Conservation (phyloP, 2,329 filamentous ascomycete genomes). For the Leptographium radiaticola region DNA sequence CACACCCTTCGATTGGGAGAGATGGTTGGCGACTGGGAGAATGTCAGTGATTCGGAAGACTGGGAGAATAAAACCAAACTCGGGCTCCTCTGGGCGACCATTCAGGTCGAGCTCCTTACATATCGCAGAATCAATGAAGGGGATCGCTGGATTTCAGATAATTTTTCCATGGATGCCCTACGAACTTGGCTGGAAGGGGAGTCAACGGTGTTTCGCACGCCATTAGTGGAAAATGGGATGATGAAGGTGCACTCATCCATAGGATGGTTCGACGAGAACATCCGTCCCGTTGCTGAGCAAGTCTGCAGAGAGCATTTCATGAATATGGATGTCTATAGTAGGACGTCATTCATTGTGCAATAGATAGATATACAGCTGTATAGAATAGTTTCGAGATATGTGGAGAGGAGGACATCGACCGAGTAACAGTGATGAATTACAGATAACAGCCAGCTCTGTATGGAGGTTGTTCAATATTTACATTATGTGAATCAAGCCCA, state of each 20-base stretch:
- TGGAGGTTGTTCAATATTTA: no score
- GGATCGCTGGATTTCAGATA: neutral
- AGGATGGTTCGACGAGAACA: neutral
- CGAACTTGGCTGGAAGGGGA: neutral
- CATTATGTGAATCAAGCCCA: no score
- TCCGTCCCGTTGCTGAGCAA: neutral
- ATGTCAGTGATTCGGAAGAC: neutral
- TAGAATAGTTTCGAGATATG: no score
- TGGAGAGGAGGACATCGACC: no score
- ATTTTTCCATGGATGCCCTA: neutral
- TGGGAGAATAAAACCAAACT: neutral
- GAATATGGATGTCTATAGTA: conserved; percentile 2
- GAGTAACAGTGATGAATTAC: no score
- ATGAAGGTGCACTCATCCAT: neutral
- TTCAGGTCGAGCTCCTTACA: conserved; percentile 2
- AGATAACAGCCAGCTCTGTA: no score
- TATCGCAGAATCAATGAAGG: neutral
- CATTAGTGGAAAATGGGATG: neutral
- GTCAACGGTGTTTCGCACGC: neutral
- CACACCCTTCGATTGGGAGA: neutral
- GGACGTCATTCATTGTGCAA: neutral
- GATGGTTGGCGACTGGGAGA: neutral
- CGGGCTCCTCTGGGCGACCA: conserved; percentile 1
- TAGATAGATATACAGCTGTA: no score
- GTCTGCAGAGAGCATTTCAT: conserved; percentile 1